Evolutionary conservation across 1,139 yeast species (phyloP).

Genomic region (Kodamaea arcana): DNA sequence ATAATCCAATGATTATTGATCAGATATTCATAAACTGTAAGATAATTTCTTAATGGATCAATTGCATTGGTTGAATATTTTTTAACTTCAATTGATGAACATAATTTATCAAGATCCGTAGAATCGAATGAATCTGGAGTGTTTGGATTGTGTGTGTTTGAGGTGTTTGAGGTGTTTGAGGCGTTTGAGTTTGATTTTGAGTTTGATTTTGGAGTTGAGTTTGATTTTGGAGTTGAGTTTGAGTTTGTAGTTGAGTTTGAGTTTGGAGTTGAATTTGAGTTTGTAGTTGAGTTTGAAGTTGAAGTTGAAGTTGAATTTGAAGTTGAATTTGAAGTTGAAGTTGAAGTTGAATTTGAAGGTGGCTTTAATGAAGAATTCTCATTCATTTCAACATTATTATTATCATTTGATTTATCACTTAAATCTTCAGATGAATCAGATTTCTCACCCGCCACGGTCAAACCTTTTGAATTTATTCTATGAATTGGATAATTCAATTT

Average conservation of each 20-base stretch:
- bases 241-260: conserved; percentile 14
- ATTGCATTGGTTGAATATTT: conserved; percentile 74
- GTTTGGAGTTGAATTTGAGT: conserved; percentile 4
- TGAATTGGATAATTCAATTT: conserved; percentile 6
- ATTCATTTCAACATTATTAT: too few species aligned
- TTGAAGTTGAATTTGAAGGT: conserved; percentile 2
- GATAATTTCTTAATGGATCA: conserved; percentile 50
- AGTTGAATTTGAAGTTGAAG: conserved; percentile 6
- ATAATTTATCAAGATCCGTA: too few species aligned
- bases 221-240: conserved; percentile 16
- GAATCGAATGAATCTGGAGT: too few species aligned
- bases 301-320: conserved; percentile 4
- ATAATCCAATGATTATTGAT: conserved; percentile 67
- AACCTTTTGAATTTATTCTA: too few species aligned
- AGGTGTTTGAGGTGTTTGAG: too few species aligned
- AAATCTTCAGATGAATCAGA: background rate
- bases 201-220: conserved; percentile 25
- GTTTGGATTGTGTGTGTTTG: conserved; percentile 20
- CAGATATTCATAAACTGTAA: conserved; percentile 71
- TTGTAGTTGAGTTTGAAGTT: conserved; percentile 4
- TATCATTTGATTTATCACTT: too few species aligned
- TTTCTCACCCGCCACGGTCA: too few species aligned
- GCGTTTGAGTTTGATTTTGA: too few species aligned
- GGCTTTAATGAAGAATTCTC: conserved; percentile 6
- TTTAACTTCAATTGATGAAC: conserved; percentile 47